Evolutionary conservation across 1,284 basidiomycete species (phyloP), one percentile per base, ranked within the genome.

Genomic region (Trichosporon inkin): DNA sequence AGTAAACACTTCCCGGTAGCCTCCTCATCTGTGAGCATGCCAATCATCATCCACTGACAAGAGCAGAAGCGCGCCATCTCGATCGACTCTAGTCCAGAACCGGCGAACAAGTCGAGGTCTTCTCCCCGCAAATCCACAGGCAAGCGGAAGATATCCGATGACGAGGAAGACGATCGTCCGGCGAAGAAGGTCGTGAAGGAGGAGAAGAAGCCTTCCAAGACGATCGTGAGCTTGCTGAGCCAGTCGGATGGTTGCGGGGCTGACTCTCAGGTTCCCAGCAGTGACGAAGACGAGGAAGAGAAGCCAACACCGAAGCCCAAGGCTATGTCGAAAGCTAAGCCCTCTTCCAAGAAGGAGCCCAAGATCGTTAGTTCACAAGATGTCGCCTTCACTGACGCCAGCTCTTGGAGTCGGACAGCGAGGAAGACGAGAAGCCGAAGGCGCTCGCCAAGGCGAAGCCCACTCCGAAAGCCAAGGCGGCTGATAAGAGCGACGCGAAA

Each of bases 111-210:
- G 44, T 28, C 24, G 44, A 49, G 44, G 24, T 16, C 44, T 8
- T 28, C 44, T 8, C 44, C 44, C 16, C 22, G 44, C 2, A 49
- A 49, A 24, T 4, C 44, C 8, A 22, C 14, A 8, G n/a, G 22
- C 16, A 49, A 49, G 44, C 44, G 44, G 14, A 49, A 49, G 22
- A n/a, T 24, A 3, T 24, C 44, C 7, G 44, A 49, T 3, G 44
- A 49, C 44, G 28, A 49, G 16, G 44, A 49, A 19, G 44, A 49
- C 10, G 44, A 49, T 14, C 44, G 44, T 14, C 44, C 44, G 3
- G 44, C 44, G 5, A 49, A 49, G 44, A 49, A 32, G 44, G 24
- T 17, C n/a, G 44, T 49, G 44, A 49, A 49, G 14, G 44, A 49
- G 44, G 24, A 28, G 44, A 49, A 49, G 44, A 49, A 49, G 19